Conservation (phyloP, 768 basidiomycete species). For the Tricholoma sp. region DNA sequence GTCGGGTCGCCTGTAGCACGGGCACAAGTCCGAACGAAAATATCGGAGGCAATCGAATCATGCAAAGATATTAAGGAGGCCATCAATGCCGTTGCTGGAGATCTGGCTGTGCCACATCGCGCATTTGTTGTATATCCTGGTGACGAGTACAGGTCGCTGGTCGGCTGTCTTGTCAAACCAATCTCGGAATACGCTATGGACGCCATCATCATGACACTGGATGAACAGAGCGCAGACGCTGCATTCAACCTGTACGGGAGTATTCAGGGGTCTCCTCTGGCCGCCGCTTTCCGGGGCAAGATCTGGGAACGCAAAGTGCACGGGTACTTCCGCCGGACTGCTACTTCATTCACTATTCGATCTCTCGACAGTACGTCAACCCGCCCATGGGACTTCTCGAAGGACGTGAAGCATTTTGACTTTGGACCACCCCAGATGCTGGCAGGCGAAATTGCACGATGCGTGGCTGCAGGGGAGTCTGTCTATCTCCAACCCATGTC, state of each 20-base stretch:
- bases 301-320: neutral
- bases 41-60: neutral
- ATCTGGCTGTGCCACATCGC: neutral
- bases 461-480: no score
- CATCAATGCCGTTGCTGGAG: neutral
- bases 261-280: neutral
- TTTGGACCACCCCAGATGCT: no score
- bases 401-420: no score
- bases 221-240: neutral
- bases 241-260: neutral
- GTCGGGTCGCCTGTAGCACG: neutral
- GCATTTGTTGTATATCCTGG: neutral
- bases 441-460: no score
- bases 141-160: neutral
- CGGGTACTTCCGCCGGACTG: no score
- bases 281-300: neutral
- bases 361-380: no score
- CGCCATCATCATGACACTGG: neutral
- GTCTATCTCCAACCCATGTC: no score
- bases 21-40: neutral
- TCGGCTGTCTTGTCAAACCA: neutral
- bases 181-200: neutral
- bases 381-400: no score
- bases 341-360: no score
- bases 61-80: neutral